Conservation (phyloP, 305 asterid species). For the Solanum hybrid region DNA sequence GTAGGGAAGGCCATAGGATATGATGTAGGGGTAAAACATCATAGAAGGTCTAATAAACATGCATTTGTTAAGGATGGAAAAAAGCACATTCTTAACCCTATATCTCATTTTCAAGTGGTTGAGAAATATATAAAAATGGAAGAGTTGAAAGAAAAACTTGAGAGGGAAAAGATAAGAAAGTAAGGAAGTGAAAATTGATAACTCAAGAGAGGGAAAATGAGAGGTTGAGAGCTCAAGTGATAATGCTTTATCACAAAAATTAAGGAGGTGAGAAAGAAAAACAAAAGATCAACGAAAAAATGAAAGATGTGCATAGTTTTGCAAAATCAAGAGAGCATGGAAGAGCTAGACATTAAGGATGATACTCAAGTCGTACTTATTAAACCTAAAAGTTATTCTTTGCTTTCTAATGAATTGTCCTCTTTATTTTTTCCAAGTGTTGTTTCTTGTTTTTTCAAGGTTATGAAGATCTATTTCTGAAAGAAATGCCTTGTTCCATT, state of each 20-base stretch:
- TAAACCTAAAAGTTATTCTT: background rate
- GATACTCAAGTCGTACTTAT: background rate
- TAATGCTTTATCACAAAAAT: background rate
- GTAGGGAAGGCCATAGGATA: background rate
- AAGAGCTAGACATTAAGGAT: background rate
- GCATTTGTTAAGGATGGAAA: background rate
- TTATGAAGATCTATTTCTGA: background rate
- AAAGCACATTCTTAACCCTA: background rate
- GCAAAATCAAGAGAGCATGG: background rate
- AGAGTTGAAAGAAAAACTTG: background rate
- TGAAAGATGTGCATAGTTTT: background rate
- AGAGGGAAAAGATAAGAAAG: background rate
- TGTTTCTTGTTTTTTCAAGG: background rate
- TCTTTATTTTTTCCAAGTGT: background rate
- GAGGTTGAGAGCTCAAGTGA: background rate
- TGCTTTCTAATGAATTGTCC: background rate
- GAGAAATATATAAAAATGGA: background rate
- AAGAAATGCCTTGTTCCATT: background rate
- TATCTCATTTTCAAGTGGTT: background rate
- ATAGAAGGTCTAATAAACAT: background rate
- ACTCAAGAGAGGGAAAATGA: background rate
- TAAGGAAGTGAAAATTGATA: background rate
- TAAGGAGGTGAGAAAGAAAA: background rate
- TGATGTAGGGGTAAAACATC: background rate
- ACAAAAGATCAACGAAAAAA: background rate